Conservation (phyloP, 768 basidiomycete species). For the Termitomyces sp. region DNA sequence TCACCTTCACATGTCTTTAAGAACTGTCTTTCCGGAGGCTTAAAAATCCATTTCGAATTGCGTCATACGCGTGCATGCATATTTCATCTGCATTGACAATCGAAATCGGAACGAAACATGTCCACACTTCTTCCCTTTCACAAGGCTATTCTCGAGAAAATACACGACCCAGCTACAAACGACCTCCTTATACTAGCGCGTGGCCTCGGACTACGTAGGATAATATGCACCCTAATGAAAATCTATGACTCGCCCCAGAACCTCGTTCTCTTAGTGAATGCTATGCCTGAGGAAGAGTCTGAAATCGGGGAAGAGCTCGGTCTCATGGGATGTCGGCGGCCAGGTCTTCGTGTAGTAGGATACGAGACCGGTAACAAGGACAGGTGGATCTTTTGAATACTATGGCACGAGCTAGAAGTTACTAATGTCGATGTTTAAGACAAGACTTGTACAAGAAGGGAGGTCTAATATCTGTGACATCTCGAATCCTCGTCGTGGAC, state of each 20-base stretch:
- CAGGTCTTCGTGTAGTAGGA: constrained; percentile 75
- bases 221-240: constrained; percentile 84
- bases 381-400: constrained; percentile 44
- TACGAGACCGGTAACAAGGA: constrained; percentile 79
- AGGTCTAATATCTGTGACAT: constrained; percentile 88
- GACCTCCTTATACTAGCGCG: constrained; percentile 80
- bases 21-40: not conserved
- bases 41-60: not conserved
- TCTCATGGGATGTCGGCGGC: constrained; percentile 84
- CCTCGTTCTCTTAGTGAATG: constrained; percentile 81
- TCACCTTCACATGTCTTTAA: not conserved
- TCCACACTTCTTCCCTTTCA: constrained; percentile 59
- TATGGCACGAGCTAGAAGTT: not conserved
- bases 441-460: constrained; percentile 84
- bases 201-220: constrained; percentile 80
- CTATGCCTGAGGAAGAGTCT: constrained; percentile 79
- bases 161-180: constrained; percentile 69
- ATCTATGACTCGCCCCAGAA: constrained; percentile 86
- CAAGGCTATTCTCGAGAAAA: constrained; percentile 56
- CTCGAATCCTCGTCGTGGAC: constrained; percentile 91
- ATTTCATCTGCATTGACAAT: not conserved
- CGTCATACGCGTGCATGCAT: not conserved
- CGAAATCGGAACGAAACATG: constrained; percentile 23
- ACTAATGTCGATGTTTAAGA: constrained; percentile 31
- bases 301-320: constrained; percentile 92